Base-by-base conservation (phyloP, 768 basidiomycete species). In the Calocybe indica region DNA sequence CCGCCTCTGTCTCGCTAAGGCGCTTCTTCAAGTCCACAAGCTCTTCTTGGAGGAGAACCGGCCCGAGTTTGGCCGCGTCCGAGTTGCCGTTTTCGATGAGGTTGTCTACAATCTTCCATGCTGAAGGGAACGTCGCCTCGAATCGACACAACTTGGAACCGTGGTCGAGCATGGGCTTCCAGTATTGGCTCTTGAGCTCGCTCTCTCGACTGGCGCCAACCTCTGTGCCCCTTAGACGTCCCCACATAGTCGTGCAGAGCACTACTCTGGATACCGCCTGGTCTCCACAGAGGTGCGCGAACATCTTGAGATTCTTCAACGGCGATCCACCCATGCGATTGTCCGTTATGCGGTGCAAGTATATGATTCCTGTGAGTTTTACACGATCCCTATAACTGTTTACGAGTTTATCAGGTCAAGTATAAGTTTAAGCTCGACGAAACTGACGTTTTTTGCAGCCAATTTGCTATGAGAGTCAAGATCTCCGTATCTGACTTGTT, bases 401-500 rank as follows among this genome's bases (percentile, higher is more conserved):
- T n/a, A 50, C 5, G 10, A 5, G 29, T 31, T 30, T 8, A 30
- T 7, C 12, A 32, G 28, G 6, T 1, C 8, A 30, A 12, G 31
- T 12, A 31, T 12, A 22, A 22, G 1, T 22, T 22, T 1, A 22
- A 47, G 37, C 4, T 22, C 22, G 22, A 22, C 22, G 7, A 13
- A 22, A 46, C 58, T 36, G 49, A 63, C 62, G 56, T 55, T 49
- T 57, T 49, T 29, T 52, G 50, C 10, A 58, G 39, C 58, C 58
- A 62, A 9, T 44, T 37, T 13, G 52, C 45, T 40, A 62, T 58
- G 11, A 47, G 48, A 7, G 45, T 41, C 38, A 60, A 37, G 22
- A 58, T 53, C 14, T 55, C 58, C 9, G 31, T 39, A 47, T 62
- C 58, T 9, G 37, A 42, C 14, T 45, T 44, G 31, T 45, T 33